Conservation (phyloP, 345 rosid species). For the Kernera saxatilis region DNA sequence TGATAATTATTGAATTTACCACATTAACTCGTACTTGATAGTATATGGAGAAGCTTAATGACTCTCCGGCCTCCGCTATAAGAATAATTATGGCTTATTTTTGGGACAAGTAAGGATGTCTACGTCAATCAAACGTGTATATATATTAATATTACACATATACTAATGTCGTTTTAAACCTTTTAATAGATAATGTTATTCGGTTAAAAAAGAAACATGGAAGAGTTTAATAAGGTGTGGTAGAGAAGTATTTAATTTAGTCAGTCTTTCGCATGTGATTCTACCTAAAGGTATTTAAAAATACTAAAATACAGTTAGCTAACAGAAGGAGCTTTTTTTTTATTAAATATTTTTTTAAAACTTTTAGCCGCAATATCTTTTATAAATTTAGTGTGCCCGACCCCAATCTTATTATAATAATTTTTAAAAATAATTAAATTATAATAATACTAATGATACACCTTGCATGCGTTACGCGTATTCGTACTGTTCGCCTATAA, state of each 20-base stretch:
- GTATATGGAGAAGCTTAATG: background rate
- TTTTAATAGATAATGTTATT: slow-evolving; percentile 1
- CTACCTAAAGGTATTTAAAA: background rate
- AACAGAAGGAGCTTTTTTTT: background rate
- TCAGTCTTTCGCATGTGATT: slow-evolving; percentile 15
- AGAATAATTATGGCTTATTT: slow-evolving; percentile 5
- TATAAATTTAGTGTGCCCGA: background rate
- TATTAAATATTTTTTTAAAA: background rate
- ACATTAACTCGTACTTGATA: slow-evolving; percentile 16
- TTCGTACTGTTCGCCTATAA: slow-evolving; percentile 2
- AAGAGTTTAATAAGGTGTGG: background rate
- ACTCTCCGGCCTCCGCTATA: background rate
- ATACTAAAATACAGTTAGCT: slow-evolving; percentile 24
- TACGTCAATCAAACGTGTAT: background rate
- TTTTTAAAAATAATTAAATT: background rate
- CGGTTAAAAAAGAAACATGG: background rate
- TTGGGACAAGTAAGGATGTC: background rate
- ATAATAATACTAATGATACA: slow-evolving; percentile 9
- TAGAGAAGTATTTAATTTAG: background rate
- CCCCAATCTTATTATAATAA: background rate
- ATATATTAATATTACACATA: no score
- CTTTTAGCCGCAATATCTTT: slow-evolving; percentile 31
- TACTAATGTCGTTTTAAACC: background rate
- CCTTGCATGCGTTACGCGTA: slow-evolving; percentile 29
- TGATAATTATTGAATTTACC: slow-evolving; percentile 1